Conservation (phyloP, 805 yeast genomes). For the Teunomyces kruisii region DNA sequence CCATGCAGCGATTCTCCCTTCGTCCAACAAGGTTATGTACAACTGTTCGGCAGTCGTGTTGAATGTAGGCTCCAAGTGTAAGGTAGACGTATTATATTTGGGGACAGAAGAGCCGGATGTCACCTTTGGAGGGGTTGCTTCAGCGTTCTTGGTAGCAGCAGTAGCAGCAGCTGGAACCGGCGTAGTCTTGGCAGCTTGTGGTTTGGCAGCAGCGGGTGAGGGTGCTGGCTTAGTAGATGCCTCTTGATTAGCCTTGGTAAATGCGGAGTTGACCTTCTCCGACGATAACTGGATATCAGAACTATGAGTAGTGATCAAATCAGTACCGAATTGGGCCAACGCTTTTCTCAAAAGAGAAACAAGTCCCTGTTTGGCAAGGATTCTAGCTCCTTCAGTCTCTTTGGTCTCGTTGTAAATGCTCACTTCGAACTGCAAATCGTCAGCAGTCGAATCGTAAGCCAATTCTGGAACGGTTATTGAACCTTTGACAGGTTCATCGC, state of each 20-base stretch:
- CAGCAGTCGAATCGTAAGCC: conserved; percentile 85
- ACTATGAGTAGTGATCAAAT: conserved; percentile 73
- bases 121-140: conserved; percentile 2
- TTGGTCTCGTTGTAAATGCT: conserved; percentile 57
- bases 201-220: conserved; percentile 7
- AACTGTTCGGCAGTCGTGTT: conserved; percentile 86
- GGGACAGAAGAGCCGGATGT: conserved; percentile 36
- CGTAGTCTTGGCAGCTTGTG: conserved; percentile 10
- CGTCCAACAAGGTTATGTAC: conserved; percentile 73
- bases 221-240: conserved; percentile 28
- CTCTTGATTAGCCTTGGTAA: conserved; percentile 53
- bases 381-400: conserved; percentile 51
- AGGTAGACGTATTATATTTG: conserved; percentile 76
- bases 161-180: conserved; percentile 8
- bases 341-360: conserved; percentile 67
- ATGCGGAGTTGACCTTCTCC: conserved; percentile 38
- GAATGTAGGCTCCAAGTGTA: conserved; percentile 76
- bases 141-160: conserved; percentile 7
- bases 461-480: conserved; percentile 84
- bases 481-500: conserved; percentile 53
- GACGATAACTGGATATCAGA: conserved; percentile 80
- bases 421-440: conserved; percentile 83
- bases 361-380: conserved; percentile 47
- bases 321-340: conserved; percentile 70
- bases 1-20: conserved; percentile 86